These are phyloP conservation scores for Krasilnikovozyma curviuscula DNA, from an alignment of 768 basidiomycete genomes.

Conservation along the genomic window DNA sequence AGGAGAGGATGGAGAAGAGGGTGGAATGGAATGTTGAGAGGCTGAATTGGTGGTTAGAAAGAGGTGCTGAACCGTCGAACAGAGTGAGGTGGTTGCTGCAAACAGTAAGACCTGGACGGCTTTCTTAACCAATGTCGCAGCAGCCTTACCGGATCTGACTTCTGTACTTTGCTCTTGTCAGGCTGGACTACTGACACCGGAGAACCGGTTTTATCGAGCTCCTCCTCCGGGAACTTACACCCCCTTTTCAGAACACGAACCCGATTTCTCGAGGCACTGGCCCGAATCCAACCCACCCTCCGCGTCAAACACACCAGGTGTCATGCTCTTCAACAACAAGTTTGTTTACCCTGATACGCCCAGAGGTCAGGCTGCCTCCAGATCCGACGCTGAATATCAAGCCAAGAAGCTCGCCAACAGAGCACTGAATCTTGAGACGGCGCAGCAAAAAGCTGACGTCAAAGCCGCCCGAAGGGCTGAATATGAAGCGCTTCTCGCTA, in stretches of 20 bases:
- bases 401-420: too few relatives aligned
- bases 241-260: background rate
- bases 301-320: too few relatives aligned
- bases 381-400: too few relatives aligned
- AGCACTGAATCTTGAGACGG: too few relatives aligned
- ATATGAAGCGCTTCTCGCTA: background rate
- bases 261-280: background rate
- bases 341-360: too few relatives aligned
- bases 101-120: constrained; percentile 41
- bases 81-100: constrained; percentile 57
- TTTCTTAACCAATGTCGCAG: background rate
- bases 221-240: background rate
- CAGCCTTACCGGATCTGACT: background rate
- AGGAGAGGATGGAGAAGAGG: constrained; percentile 34
- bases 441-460: background rate
- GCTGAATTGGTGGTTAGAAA: constrained; percentile 70
- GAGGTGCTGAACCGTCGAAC: constrained; percentile 65
- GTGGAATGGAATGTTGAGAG: constrained; percentile 80
- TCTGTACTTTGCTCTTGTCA: too few relatives aligned
- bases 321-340: too few relatives aligned
- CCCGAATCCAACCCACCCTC: constrained; percentile 4
- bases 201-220: background rate
- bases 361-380: too few relatives aligned
- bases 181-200: background rate
- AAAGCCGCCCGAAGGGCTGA: constrained; percentile 1